Conservation (phyloP, 306 rosid genomes). For the Oxytropis ochrocephala region DNA sequence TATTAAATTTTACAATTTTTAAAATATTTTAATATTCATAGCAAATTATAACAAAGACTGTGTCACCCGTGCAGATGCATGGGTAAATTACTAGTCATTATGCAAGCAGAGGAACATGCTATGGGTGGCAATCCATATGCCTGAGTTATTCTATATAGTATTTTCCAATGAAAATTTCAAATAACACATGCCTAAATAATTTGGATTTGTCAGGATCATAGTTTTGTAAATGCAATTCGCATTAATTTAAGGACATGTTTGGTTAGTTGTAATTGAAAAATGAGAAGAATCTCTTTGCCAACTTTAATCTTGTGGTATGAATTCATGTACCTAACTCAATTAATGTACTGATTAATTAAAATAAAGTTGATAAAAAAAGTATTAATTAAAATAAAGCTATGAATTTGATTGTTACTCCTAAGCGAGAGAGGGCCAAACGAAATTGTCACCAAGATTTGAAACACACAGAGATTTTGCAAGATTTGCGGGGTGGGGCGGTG, state of each 20-base stretch:
- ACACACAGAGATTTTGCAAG: constrained; percentile 39
- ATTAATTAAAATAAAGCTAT: background rate
- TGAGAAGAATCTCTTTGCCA: constrained; percentile 20
- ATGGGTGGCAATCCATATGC: constrained; percentile 28
- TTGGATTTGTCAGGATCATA: background rate
- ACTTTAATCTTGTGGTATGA: constrained; percentile 22
- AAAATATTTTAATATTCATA: too few species aligned
- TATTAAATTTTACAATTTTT: too few species aligned
- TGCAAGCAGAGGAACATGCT: constrained; percentile 18
- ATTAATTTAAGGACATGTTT: constrained; percentile 2
- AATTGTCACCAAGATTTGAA: constrained; percentile 40
- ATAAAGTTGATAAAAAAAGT: too few species aligned
- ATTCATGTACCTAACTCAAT: constrained; percentile 16
- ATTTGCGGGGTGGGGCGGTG: constrained; percentile 30
- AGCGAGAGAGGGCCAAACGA: constrained; percentile 8
- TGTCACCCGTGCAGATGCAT: too few species aligned
- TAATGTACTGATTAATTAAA: background rate
- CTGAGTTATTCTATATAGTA: background rate
- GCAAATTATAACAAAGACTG: too few species aligned
- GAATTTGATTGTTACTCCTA: background rate
- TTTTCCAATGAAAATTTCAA: background rate
- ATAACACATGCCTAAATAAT: background rate
- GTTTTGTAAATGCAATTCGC: background rate
- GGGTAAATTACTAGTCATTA: too few species aligned
- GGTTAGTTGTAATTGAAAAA: constrained; percentile 3